Evolutionary conservation across 1,284 basidiomycete species (phyloP).

Genomic region (Apiotrichum akiyoshidainum): DNA sequence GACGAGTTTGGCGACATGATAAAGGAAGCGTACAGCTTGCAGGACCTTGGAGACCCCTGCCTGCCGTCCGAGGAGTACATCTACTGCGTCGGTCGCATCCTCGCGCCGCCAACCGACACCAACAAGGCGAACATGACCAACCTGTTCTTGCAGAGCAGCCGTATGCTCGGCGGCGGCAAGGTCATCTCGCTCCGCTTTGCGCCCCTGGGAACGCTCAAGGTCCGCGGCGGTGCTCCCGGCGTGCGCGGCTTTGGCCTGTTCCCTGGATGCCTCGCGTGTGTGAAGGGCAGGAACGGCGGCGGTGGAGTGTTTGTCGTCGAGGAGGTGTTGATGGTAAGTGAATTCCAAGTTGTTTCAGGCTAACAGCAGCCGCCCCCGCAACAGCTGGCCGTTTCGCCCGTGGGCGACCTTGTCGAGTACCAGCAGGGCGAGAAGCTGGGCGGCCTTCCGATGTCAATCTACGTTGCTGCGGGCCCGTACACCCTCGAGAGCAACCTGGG

Average conservation of each 20-base stretch:
- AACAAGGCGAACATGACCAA: constrained; percentile 69
- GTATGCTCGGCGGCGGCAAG: constrained; percentile 68
- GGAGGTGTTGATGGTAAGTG: constrained; percentile 72
- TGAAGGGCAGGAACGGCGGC: constrained; percentile 89
- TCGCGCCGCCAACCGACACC: constrained; percentile 62
- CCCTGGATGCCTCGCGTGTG: constrained; percentile 80
- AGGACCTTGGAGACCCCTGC: constrained; percentile 72
- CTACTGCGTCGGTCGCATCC: constrained; percentile 75
- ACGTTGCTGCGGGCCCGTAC: constrained; percentile 75
- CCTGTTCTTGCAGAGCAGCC: constrained; percentile 74
- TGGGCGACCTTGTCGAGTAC: constrained; percentile 37
- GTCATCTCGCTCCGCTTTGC: constrained; percentile 71
- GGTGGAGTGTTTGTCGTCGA: constrained; percentile 79
- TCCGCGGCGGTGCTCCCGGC: constrained; percentile 63
- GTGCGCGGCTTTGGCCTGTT: constrained; percentile 74
- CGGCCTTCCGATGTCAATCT: constrained; percentile 60
- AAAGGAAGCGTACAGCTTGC: constrained; percentile 64
- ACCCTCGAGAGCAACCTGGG: constrained; percentile 72
- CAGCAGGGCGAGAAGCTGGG: constrained; percentile 44
- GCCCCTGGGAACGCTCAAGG: constrained; percentile 56
- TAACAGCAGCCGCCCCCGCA: constrained; percentile 49
- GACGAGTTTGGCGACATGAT: constrained; percentile 75
- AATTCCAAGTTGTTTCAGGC: neutral
- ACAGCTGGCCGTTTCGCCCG: constrained; percentile 41
- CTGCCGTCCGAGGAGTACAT: constrained; percentile 71